A percentile compares a stretch with the other conserved stretches of the same genome.
These are phyloP conservation scores for Penicillium sp. DNA, from an alignment of 2,329 filamentous ascomycete genomes.

Conservation along the genomic window DNA sequence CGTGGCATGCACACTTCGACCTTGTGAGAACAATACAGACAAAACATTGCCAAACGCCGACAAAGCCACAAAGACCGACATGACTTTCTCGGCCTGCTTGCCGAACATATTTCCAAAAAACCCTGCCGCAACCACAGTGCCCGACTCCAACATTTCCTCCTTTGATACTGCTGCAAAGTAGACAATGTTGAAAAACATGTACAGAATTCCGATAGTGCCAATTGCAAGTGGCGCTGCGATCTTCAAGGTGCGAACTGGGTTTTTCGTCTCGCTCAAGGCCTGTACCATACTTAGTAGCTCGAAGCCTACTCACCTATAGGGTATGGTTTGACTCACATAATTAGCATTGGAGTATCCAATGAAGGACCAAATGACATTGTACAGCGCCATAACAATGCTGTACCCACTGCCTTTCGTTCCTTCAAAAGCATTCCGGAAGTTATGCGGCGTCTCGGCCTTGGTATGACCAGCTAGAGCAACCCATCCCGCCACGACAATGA, in stretches of 20 bases:
- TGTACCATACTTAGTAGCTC: slow-evolving; percentile 30
- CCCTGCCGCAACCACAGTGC: slow-evolving; percentile 61
- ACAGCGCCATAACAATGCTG: slow-evolving; percentile 64
- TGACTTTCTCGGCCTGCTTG: slow-evolving; percentile 57
- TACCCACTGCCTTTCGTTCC: slow-evolving; percentile 46
- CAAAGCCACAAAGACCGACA: slow-evolving; percentile 67
- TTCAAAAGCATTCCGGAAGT: slow-evolving; percentile 48
- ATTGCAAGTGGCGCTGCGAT: slow-evolving; percentile 63
- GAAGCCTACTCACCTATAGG: neutral
- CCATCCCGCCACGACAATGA: slow-evolving; percentile 54
- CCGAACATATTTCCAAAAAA: slow-evolving; percentile 69
- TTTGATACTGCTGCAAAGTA: slow-evolving; percentile 66
- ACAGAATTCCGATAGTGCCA: slow-evolving; percentile 60
- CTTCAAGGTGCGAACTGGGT: slow-evolving; percentile 64
- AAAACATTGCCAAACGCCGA: slow-evolving; percentile 68
- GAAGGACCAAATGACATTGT: slow-evolving; percentile 68
- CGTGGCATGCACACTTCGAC: slow-evolving; percentile 42
- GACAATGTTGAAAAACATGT: slow-evolving; percentile 64
- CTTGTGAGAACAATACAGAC: slow-evolving; percentile 60
- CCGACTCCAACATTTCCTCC: slow-evolving; percentile 60
- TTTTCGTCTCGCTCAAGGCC: slow-evolving; percentile 60
- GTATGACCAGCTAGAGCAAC: slow-evolving; percentile 49
- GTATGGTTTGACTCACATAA: slow-evolving; percentile 53
- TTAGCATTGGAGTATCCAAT: slow-evolving; percentile 67
- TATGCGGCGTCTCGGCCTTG: slow-evolving; percentile 45